Percentiles rank a stretch among this genome's conserved stretches.
These are phyloP conservation scores for Knoxdaviesia proteae DNA, from an alignment of 2,329 filamentous ascomycete species.

Conservation along the genomic window DNA sequence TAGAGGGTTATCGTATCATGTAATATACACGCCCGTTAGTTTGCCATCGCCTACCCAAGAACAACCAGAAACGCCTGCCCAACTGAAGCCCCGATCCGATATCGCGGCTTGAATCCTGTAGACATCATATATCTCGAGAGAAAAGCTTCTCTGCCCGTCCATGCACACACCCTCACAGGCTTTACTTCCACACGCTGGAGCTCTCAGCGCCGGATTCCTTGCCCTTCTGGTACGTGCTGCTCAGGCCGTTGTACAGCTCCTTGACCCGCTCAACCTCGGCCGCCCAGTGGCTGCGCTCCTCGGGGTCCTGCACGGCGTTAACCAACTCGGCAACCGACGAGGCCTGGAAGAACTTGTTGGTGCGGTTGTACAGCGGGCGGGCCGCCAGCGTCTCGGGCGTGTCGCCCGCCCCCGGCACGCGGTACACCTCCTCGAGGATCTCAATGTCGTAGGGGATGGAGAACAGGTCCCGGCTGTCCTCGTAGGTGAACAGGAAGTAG, in stretches of 20 bases:
- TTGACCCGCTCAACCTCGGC: constrained; percentile 26
- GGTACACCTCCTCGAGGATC: constrained; percentile 33
- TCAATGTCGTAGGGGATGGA: constrained; percentile 35
- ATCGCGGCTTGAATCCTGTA: no score
- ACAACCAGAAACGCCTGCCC: no score
- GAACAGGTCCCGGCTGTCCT: constrained; percentile 35
- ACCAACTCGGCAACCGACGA: constrained; percentile 20
- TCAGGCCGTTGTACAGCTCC: constrained; percentile 22
- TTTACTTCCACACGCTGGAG: constrained; percentile 26
- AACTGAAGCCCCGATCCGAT: no score
- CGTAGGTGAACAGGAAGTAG: constrained; percentile 37
- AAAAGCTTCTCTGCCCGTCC: no score
- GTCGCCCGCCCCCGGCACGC: constrained; percentile 19
- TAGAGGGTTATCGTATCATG: no score
- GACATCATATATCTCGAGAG: no score
- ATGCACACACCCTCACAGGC: no score
- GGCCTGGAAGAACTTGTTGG: constrained; percentile 32
- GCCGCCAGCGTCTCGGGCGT: constrained; percentile 15
- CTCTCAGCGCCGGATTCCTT: constrained; percentile 21
- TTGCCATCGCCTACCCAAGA: no score
- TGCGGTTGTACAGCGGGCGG: constrained; percentile 29
- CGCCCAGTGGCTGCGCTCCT: constrained; percentile 13
- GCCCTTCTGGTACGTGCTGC: constrained; percentile 25
- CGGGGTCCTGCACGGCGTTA: constrained; percentile 13
- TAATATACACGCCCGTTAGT: no score